Evolutionary conservation across 805 yeast species (phyloP), one percentile per base, ranked within the genome.

Genomic region (Monosporozyma servazzii): DNA sequence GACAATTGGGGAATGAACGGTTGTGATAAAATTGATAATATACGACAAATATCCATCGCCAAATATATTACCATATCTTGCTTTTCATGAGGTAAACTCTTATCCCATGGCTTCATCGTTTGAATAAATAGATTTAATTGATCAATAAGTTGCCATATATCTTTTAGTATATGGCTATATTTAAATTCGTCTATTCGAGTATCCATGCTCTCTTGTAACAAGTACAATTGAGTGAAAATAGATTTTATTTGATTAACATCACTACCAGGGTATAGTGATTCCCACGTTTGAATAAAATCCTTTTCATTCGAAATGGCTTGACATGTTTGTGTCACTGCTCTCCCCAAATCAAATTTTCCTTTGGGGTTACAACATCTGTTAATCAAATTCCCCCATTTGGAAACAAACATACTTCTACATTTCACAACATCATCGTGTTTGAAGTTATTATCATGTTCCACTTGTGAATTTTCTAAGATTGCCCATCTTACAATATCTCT

Each of bases 381-480:
- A 20, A 85, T 73, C 47, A 90, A 72, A 61, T 91, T 93, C 45
- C 93, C 89, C 69, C 83, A 83, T 64, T 90, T 90, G 53, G 88
- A 88, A 51, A 88, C 81, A 41, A 91, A 71, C 58, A 81, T 79
- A 33, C 80, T 81, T 55, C 95, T 75, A 6, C 81, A 68, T 30
- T 65, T 63, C 42, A 70, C 69, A 51, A 86, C 69, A 41, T 74
- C 74, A 15, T 69, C 75, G 48, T 83, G 86, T 31, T 82, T 77
- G 64, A 84, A 93, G 58, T 89, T 89, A 57, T 90, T 80, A 68
- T 93, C 99, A 29, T 78, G 75, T 25, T 79, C 84, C 33, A 93
- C 68, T 37, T 82, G 81, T 1, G 96, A 84, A 62, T 84, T 84
- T 58, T 84, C 86, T 68, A 84, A 75, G 52, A 93, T 68, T 63